phyloP scores from a whole-genome alignment of 768 basidiomycete genomes.

The Tylopilus subfusipes region DNA sequence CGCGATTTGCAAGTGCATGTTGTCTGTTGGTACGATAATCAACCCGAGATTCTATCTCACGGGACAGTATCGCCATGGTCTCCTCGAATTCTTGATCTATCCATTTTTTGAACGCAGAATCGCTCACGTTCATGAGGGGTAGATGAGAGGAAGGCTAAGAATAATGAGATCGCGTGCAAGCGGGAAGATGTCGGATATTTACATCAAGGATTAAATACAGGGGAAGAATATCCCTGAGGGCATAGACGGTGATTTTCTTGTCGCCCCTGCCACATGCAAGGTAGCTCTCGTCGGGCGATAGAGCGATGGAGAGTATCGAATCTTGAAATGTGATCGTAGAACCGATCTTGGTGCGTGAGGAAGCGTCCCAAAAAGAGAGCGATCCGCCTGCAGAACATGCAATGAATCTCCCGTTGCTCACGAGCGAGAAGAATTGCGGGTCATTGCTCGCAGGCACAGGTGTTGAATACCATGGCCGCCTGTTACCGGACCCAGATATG shows the following conservation, averaged over 20 bases:
- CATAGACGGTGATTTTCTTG: not conserved
- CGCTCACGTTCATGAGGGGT: not conserved
- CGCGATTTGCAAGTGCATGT: not conserved
- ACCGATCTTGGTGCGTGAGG: not conserved
- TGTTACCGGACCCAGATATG: not conserved
- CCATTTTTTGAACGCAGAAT: not conserved
- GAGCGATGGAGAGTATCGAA: not conserved
- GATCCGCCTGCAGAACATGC: not conserved
- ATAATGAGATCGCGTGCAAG: not conserved
- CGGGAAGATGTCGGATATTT: not conserved
- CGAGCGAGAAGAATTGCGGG: not conserved
- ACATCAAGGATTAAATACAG: conserved; percentile 1
- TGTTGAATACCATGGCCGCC: not conserved
- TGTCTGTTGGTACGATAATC: too few relatives aligned
- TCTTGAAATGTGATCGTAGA: not conserved
- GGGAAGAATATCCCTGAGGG: not conserved
- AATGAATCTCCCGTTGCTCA: not conserved
- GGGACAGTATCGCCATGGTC: too few relatives aligned
- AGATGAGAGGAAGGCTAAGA: not conserved
- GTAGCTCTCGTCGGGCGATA: too few relatives aligned
- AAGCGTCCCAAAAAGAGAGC: not conserved
- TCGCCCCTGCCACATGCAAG: not conserved
- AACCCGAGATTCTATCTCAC: too few relatives aligned
- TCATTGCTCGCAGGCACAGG: not conserved
- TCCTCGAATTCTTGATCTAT: not conserved